Base-by-base conservation (phyloP, 1,284 basidiomycete species). In the Ganoderma multipileum region DNA sequence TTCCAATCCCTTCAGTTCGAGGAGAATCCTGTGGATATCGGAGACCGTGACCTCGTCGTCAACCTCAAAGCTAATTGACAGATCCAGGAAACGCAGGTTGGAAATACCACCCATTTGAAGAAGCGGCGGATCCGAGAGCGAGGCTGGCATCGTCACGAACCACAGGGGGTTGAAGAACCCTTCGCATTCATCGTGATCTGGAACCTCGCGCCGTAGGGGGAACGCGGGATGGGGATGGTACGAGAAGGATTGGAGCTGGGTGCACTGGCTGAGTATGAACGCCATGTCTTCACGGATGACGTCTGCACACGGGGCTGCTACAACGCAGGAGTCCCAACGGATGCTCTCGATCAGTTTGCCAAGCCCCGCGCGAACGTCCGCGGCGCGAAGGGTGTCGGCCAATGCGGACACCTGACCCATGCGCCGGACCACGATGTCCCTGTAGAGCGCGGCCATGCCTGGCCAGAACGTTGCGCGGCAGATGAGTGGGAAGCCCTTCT, bases 391-490 rank as follows among this genome's bases (percentile, higher is more conserved):
- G 2, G 65, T 67, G 14, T 42, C 26, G 1, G 65, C 65, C 16
- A 67, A 47, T 12, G 61, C 65, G 11, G 38, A 20, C 28, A 67
- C 57, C 54, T 67, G 65, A 14, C 65, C 65, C 61, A 63, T 67
- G 16, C 65, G 52, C 8, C 60, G 60, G n/a, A 67, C 26, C n/a
- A 58, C 65, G 12, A 67, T 58, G 61, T 63, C 65, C 9, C 44
- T 39, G 54, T 67, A 67, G 8, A 67, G 55, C 1, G 55, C 38
- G 30, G 55, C 20, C 39, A 50, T 67, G 9, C 47, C 65, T 20
- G 61, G 52, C 65, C 61, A 54, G 61, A 44, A 63, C 1, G 28
- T 20, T 26, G 61, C 50, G 3, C 57, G 55, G 52, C 61, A 62
- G n/a, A 67, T 42, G 30, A 62, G 47, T 3, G 65, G 50, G 2